Base-by-base conservation (phyloP, 352 stramenopile genomes). In the Globisporangium cylindrosporum region DNA sequence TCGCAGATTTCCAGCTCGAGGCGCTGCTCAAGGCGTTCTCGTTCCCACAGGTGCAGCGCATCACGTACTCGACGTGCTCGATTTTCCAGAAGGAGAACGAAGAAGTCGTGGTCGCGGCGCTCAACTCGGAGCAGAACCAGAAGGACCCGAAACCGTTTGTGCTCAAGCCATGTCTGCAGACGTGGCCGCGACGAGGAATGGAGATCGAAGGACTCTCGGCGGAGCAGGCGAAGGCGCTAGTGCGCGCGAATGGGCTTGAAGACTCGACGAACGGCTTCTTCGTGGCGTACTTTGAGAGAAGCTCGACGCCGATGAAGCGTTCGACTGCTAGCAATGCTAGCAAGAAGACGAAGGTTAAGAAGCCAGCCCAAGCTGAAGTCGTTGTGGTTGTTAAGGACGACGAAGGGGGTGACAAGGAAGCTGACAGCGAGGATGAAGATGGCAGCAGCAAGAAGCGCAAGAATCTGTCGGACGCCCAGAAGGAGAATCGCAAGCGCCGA, bases 61-160 rank as follows among this genome's bases (percentile, higher is more conserved):
- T 99, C 55, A 93, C 97, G 22, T 99, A 99, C 79, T 99, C 96
- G 24, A 99, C 97, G 36, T 99, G 97, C 78, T 99, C 94, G 14
- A 84, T 99, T 48, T 96, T 99, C 76, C 81, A 93, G 54, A 89
- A 97, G 69, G 97, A 99, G 74, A 98, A 99, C 75, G 97, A 99
- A 80, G 80, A 86, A 53, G 97, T 99, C 15, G 95, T 99, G 25
- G 69, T 76, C 27, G 80, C 86, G 10, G 93, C 96, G n/a, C 76
- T 99, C 38, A 69, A 74, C 34, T 90, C 85, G 20, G 59, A 80
- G 1, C 75, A 86, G 66, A 91, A 91, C 62, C 41, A 66, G 53
- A 22, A 48, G 29, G 76, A 79, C 3, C 46, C 82, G 7, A 66
- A 66, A n/a, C 76, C 84, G 22, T 88, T 98, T 80, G 76, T 80